Conservation (phyloP, 208 protist genomes). For the Trypanosoma caninum region DNA sequence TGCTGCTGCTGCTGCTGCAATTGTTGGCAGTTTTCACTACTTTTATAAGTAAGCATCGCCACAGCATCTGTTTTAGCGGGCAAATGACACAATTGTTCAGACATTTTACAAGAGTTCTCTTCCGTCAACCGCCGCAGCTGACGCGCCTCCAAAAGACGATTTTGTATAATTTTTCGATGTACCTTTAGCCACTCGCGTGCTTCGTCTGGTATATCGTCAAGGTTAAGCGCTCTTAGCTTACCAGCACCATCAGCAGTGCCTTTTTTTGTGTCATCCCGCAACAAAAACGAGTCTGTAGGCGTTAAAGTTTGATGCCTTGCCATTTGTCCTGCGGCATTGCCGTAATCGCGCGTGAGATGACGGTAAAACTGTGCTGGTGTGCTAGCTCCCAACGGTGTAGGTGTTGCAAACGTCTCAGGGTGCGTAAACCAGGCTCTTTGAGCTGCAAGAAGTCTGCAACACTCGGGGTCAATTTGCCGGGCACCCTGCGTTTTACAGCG, state of each 20-base stretch:
- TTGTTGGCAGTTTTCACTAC: no score
- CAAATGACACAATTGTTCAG: background rate
- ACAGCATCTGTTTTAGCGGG: background rate
- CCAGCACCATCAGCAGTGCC: background rate
- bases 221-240: conserved; percentile 4
- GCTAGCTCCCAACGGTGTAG: conserved; percentile 24
- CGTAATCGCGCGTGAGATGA: conserved; percentile 8
- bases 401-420: conserved; percentile 52
- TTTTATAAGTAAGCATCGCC: background rate
- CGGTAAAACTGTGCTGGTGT: conserved; percentile 51
- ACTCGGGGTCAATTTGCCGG: conserved; percentile 17
- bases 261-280: background rate
- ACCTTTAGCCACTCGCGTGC: conserved; percentile 12
- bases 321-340: background rate
- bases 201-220: conserved; percentile 4
- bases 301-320: background rate
- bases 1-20: background rate
- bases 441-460: conserved; percentile 20
- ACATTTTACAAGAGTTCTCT: background rate
- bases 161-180: conserved; percentile 7
- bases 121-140: conserved; percentile 4
- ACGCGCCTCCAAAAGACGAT: conserved; percentile 1
- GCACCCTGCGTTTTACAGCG: conserved; percentile 7
- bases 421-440: conserved; percentile 67
- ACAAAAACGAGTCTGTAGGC: background rate